Percentiles rank a stretch among this genome's conserved stretches.
These are phyloP conservation scores for Neonectria ditissima DNA, from an alignment of 2,329 filamentous ascomycete genomes.

Conservation along the genomic window DNA sequence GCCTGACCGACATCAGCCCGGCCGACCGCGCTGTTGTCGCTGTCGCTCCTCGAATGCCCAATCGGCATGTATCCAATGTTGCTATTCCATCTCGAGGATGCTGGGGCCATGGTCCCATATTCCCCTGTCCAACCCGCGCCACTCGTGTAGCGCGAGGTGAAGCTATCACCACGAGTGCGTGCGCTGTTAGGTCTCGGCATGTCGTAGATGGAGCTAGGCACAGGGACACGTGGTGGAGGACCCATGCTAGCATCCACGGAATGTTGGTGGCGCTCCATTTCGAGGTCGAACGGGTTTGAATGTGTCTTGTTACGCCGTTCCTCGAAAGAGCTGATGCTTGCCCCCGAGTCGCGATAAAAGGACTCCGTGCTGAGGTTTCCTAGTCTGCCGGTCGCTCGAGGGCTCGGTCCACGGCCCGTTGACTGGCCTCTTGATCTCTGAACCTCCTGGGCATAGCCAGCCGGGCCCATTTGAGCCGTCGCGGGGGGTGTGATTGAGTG, in stretches of 20 bases:
- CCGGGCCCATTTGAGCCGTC: conserved; percentile 47
- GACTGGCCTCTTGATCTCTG: conserved; percentile 63
- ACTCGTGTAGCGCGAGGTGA: conserved; percentile 62
- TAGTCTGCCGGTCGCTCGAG: conserved; percentile 46
- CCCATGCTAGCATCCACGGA: conserved; percentile 36
- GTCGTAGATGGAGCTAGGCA: conserved; percentile 43
- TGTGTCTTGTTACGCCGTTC: conserved; percentile 67
- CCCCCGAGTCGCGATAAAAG: conserved; percentile 55
- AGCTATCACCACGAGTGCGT: conserved; percentile 54
- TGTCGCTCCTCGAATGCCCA: conserved; percentile 20
- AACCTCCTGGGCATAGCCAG: conserved; percentile 60
- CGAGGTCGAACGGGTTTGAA: conserved; percentile 75
- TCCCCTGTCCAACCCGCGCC: conserved; percentile 43
- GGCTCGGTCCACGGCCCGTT: conserved; percentile 46
- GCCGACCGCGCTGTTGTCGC: conserved; percentile 3
- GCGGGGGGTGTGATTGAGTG: conserved; percentile 55
- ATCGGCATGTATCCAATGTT: conserved; percentile 24
- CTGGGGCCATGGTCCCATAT: conserved; percentile 6
- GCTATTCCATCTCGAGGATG: conserved; percentile 23
- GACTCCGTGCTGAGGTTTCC: conserved; percentile 44
- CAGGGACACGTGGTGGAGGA: conserved; percentile 36
- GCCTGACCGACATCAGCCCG: conserved; percentile 16
- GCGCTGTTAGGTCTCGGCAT: conserved; percentile 57
- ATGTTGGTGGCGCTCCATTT: conserved; percentile 50
- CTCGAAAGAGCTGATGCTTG: conserved; percentile 58